Conservation (phyloP, 2,329 filamentous ascomycete species). For the Phoma sp. region DNA sequence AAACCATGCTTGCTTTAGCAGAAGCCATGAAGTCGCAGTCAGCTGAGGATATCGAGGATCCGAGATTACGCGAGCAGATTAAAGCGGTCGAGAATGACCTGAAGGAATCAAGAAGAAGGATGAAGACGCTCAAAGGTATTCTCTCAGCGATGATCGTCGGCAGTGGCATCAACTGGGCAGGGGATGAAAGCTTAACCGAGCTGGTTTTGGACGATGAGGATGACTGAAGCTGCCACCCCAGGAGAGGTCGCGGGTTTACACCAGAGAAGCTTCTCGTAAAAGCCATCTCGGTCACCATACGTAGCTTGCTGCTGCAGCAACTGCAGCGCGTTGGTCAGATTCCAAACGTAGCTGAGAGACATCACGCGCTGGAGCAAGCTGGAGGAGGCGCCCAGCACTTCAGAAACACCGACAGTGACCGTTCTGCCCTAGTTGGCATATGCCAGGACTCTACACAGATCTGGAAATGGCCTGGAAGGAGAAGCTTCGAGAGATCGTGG, state of each 20-base stretch:
- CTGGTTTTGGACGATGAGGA: slow-evolving; percentile 75
- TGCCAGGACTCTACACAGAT: too few species aligned
- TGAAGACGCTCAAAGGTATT: slow-evolving; percentile 79
- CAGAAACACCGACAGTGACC: too few species aligned
- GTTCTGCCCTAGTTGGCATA: too few species aligned
- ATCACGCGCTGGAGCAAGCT: too few species aligned
- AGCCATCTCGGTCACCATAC: not conserved
- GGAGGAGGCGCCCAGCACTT: too few species aligned
- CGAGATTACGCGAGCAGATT: slow-evolving; percentile 63
- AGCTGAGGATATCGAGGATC: slow-evolving; percentile 62
- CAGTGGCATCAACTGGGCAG: slow-evolving; percentile 83
- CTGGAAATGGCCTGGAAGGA: not conserved
- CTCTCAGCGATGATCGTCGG: slow-evolving; percentile 80
- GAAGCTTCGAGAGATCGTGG: too few species aligned
- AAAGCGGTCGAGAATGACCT: slow-evolving; percentile 65
- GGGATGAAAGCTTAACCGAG: slow-evolving; percentile 70
- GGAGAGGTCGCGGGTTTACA: not conserved
- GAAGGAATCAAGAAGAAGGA: slow-evolving; percentile 69
- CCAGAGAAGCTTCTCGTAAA: not conserved
- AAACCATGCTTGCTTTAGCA: slow-evolving; percentile 69
- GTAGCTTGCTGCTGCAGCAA: not conserved
- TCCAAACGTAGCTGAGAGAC: too few species aligned
- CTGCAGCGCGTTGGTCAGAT: not conserved
- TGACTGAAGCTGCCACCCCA: slow-evolving; percentile 23
- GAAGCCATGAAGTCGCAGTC: slow-evolving; percentile 62